phyloP scores from a whole-genome alignment of 257 asterid species.

The Penstemon eatonii region DNA sequence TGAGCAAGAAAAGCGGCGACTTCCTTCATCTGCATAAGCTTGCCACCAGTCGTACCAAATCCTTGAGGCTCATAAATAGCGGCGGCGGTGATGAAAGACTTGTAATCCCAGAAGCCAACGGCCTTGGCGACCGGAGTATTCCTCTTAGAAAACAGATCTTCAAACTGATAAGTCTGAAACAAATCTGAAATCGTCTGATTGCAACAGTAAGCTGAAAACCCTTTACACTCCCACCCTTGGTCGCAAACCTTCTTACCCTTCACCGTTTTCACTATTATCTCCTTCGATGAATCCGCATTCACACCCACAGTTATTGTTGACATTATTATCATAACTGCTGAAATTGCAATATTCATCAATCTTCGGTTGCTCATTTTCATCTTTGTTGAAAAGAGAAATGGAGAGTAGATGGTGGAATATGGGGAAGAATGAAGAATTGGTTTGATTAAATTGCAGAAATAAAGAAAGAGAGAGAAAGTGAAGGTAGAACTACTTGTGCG shows the following conservation, averaged over 20 bases:
- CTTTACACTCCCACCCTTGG: slow-evolving; percentile 77
- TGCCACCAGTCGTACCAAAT: slow-evolving; percentile 85
- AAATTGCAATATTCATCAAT: background rate
- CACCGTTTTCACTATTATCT: slow-evolving; percentile 50
- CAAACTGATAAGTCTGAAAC: slow-evolving; percentile 74
- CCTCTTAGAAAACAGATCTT: slow-evolving; percentile 68
- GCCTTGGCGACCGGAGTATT: slow-evolving; percentile 76
- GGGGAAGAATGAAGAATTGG: slow-evolving; percentile 12
- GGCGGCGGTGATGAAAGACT: slow-evolving; percentile 72
- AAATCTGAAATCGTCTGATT: slow-evolving; percentile 71
- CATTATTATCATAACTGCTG: slow-evolving; percentile 32
- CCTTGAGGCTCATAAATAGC: slow-evolving; percentile 71
- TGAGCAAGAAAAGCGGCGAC: slow-evolving; percentile 85
- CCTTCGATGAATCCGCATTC: slow-evolving; percentile 35
- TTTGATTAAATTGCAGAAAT: slow-evolving; percentile 31
- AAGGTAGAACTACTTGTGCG: slow-evolving; percentile 13
- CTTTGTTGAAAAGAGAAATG: background rate
- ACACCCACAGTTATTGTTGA: slow-evolving; percentile 14
- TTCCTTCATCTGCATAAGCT: slow-evolving; percentile 64
- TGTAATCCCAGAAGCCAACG: slow-evolving; percentile 77
- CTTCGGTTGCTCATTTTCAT: slow-evolving; percentile 24
- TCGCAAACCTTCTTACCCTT: slow-evolving; percentile 64
- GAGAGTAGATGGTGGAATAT: background rate
- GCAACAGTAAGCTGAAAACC: slow-evolving; percentile 62
- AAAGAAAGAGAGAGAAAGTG: slow-evolving; percentile 11